Evolutionary conservation across 176 grass and related monocot genomes (phyloP).

Genomic region (Zoysia pacifica): DNA sequence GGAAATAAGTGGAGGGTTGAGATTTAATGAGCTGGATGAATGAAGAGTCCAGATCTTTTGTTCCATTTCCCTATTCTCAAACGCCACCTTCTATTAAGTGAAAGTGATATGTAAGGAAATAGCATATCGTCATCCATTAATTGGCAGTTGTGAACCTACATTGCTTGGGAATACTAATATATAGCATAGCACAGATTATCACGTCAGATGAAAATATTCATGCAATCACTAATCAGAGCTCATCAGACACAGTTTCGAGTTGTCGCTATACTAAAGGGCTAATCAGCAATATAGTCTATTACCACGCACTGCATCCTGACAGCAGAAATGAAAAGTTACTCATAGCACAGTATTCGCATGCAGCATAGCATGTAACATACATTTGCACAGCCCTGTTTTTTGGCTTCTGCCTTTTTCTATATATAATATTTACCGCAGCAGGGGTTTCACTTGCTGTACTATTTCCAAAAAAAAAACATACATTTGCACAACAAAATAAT

Average conservation of each 20-base stretch:
- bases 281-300: slow-evolving; percentile 14
- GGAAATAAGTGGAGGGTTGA: no score
- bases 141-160: background rate
- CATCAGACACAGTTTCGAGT: background rate
- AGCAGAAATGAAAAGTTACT: background rate
- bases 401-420: no score
- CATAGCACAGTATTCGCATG: background rate
- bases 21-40: no score
- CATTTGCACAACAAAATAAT: background rate
- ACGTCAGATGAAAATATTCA: background rate
- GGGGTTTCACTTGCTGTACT: no score
- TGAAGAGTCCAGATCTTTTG: no score
- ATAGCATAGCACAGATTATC: background rate
- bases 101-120: slow-evolving; percentile 20
- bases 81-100: background rate
- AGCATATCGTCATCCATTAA: slow-evolving; percentile 22
- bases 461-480: no score
- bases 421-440: no score
- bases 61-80: no score
- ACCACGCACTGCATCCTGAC: slow-evolving; percentile 18
- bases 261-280: background rate
- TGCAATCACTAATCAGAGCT: background rate
- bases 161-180: slow-evolving; percentile 27
- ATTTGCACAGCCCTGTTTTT: background rate
- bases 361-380: background rate